Base-by-base conservation (phyloP, 352 stramenopile species). In the Phytopythium sindhum region DNA sequence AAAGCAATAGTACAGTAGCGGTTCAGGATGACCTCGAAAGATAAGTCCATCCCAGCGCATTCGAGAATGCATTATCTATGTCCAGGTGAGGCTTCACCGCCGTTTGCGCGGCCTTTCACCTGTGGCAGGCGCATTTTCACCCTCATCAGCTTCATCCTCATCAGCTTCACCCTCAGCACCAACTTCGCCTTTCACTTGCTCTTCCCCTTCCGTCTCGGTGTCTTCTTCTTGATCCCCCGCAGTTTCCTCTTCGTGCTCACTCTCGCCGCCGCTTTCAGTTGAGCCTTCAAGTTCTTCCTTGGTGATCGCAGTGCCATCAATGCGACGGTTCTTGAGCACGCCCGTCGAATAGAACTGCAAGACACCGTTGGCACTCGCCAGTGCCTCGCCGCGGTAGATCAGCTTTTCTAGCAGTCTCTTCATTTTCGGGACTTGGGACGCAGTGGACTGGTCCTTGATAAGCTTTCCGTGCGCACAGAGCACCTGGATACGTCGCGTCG, bases 381-480 rank as follows among this genome's bases (percentile, higher is more conserved):
- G 61, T 51, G 85, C 77, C 65, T 88, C 76, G 8, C 71, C 73
- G 47, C 68, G 68, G 58, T 88, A 88, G 26, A 90, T 88, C 47
- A 90, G 65, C 41, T 65, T 70, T 26, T 90, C 81, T 0, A 90
- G 62, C 19, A 90, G 63, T 19, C 78, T 83, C 60, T 89, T 90
- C 31, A 90, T 68, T 61, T 80, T 88, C 1, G 81, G 81, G 21
- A 90, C 80, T 59, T 90, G 81, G 1, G 78, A 66, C 5, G 75
- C 68, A 4, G 76, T 77, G 1, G 81, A 73, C 11, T 69, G 68
- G 56, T 88, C 80, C 60, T 87, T 83, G 41, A 84, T 70, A 11
- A 85, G 51, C 58, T 90, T 90, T 0, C 77, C 81, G 37, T 90
- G 81, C 0, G 77, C 78, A 50, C 81, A 90, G 0, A 90, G 63